Evolutionary conservation across 2,329 filamentous ascomycete genomes (phyloP), one percentile per base, ranked within the genome.

Genomic region (Aspergillus tanneri): DNA sequence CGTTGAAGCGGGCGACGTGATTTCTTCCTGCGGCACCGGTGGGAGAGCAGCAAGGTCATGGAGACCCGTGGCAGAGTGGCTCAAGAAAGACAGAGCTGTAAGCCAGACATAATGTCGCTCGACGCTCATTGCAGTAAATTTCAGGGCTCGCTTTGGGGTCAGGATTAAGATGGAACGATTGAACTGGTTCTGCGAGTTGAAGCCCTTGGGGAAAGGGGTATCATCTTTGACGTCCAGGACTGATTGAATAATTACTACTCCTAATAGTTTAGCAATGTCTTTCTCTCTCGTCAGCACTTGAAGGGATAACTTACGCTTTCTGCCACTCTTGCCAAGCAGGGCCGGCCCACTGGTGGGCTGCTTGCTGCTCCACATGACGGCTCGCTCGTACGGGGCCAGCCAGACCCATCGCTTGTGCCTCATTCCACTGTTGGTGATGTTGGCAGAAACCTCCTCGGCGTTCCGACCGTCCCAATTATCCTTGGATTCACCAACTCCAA

Each of bases 341-440:
- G 91, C 92, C 60, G 83, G 87, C 24, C 91, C 90, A 59, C 85
- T 90, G 8, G 85, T 89, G 12, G 93, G 93, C 71, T 99, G 93
- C 77, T 95, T 96, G 77, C 87, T 95, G 70, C 92, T 96, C 93
- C 93, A 99, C 69, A 99, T 88, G 51, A 99, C 92, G 10, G 92
- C 87, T 54, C 91, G 81, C 71, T 99, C 93, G 64, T 99, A 97
- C 2, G 93, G 93, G 14, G 92, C 93, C 54, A 99, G 81, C 93
- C 93, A 99, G 2, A 99, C 93, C 93, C 93, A 99, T 68, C 93
- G 82, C 74, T 91, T 96, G 68, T 99, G 93, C 23, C 93, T 74
- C 4, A 80, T 87, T 56, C 83, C 83, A 59, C 80, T 83, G 55
- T 76, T 79, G 16, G 75, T 77, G 50, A 87, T 85, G 54, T 83